Conservation (phyloP, 2,329 filamentous ascomycete species). For the Cladosporium cucumerinum region DNA sequence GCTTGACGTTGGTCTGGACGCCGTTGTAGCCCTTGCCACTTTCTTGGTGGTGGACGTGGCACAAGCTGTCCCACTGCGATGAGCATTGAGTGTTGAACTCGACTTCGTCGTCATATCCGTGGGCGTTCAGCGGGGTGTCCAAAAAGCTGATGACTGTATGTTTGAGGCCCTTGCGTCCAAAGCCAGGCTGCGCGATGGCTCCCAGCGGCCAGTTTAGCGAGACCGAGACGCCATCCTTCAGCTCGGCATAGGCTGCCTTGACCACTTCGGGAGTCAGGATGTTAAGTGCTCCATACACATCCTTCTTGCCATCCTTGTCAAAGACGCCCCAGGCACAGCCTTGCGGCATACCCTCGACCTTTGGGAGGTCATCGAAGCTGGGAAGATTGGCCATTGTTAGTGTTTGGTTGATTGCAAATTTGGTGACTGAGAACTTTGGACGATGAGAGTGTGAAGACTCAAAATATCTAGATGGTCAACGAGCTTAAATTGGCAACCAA, state of each 20-base stretch:
- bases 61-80: slow-evolving; percentile 47
- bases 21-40: slow-evolving; percentile 52
- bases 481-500: not conserved
- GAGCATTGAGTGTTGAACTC: slow-evolving; percentile 47
- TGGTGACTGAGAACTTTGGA: not conserved
- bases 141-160: slow-evolving; percentile 36
- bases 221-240: slow-evolving; percentile 41
- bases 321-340: slow-evolving; percentile 45
- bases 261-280: slow-evolving; percentile 45
- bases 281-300: slow-evolving; percentile 46
- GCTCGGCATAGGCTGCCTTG: slow-evolving; percentile 41
- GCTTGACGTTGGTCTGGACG: slow-evolving; percentile 32
- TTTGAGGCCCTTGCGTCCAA: slow-evolving; percentile 34
- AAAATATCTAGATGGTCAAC: not conserved
- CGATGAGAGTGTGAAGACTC: not conserved
- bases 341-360: slow-evolving; percentile 40
- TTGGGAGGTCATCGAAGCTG: slow-evolving; percentile 41
- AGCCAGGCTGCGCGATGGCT: slow-evolving; percentile 37
- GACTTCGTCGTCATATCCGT: slow-evolving; percentile 45
- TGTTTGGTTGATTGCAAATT: not conserved
- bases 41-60: slow-evolving; percentile 39
- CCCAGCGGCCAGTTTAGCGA: slow-evolving; percentile 40
- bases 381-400: slow-evolving; percentile 33
- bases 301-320: slow-evolving; percentile 44
- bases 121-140: slow-evolving; percentile 35